Conservation (phyloP, 2,329 filamentous ascomycete species). For the Botryosphaeria dothidea region DNA sequence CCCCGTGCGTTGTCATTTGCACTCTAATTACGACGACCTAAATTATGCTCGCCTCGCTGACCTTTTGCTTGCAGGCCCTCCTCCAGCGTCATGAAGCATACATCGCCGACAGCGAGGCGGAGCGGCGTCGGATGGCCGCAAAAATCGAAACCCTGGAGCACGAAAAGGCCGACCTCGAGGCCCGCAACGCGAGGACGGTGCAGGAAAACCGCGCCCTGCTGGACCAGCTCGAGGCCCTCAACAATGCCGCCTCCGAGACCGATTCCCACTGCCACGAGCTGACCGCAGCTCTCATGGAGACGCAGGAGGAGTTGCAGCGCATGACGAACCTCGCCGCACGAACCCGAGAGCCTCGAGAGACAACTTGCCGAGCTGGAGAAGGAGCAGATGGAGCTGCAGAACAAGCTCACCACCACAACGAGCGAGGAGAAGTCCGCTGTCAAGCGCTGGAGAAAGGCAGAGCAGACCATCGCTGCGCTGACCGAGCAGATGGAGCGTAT, state of each 20-base stretch:
- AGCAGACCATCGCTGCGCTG: constrained; percentile 73
- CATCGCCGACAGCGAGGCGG: constrained; percentile 86
- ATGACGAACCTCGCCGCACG: constrained; percentile 72
- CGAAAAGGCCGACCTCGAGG: constrained; percentile 69
- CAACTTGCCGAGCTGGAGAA: constrained; percentile 78
- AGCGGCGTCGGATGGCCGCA: constrained; percentile 70
- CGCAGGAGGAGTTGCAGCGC: constrained; percentile 74
- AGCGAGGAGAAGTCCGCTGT: constrained; percentile 78
- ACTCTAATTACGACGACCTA: not conserved
- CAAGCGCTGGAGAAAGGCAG: constrained; percentile 81
- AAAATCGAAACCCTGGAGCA: constrained; percentile 76
- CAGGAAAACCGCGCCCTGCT: constrained; percentile 81
- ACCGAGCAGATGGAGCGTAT: constrained; percentile 88
- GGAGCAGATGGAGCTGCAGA: constrained; percentile 75
- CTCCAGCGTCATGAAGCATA: constrained; percentile 91
- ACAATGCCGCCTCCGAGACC: constrained; percentile 74
- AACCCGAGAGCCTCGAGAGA: constrained; percentile 75
- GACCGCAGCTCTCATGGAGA: constrained; percentile 73
- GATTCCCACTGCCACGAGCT: constrained; percentile 78
- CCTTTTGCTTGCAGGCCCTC: constrained; percentile 76
- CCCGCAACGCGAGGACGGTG: constrained; percentile 73
- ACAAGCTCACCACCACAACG: constrained; percentile 64
- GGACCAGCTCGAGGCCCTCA: constrained; percentile 81
- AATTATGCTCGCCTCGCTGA: constrained; percentile 51
- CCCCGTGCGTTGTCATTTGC: constrained; percentile 14